Evolutionary conservation across 2,329 filamentous ascomycete species (phyloP).

Genomic region (Moelleriella libera): DNA sequence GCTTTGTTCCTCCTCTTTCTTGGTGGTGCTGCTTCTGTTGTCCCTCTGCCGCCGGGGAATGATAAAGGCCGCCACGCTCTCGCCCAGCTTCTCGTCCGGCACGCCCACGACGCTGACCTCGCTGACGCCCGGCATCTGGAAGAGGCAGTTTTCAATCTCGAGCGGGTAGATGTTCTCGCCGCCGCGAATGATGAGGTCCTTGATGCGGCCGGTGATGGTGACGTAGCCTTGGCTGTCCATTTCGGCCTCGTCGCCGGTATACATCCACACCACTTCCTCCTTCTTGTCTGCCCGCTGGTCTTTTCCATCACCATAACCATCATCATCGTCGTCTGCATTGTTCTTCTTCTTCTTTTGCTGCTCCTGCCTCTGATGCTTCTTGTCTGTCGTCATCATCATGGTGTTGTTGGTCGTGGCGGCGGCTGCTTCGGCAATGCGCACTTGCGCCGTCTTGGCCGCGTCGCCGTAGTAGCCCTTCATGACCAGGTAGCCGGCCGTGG

Average conservation of each 20-base stretch:
- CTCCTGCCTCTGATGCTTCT: too few relatives aligned
- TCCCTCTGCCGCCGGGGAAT: conserved; percentile 25
- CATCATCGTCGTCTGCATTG: too few relatives aligned
- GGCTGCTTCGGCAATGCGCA: conserved; percentile 28
- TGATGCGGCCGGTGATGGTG: conserved; percentile 79
- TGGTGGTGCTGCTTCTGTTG: conserved; percentile 17
- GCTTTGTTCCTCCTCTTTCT: too few relatives aligned
- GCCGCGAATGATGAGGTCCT: conserved; percentile 88
- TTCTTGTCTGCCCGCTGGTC: not conserved
- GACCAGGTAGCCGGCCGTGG: conserved; percentile 69
- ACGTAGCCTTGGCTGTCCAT: conserved; percentile 80
- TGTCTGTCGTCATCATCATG: too few relatives aligned
- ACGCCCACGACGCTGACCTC: conserved; percentile 78
- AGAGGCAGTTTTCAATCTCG: conserved; percentile 80
- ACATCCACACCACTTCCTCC: conserved; percentile 59
- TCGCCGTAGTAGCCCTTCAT: conserved; percentile 91
- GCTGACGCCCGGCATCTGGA: conserved; percentile 53
- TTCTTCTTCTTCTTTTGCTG: too few relatives aligned
- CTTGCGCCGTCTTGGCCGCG: conserved; percentile 51
- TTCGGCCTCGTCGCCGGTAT: conserved; percentile 78
- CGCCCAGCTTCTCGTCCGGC: conserved; percentile 69
- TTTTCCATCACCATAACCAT: too few relatives aligned
- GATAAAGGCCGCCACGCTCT: conserved; percentile 76
- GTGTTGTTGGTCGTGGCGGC: conserved; percentile 15
- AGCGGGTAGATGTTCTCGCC: conserved; percentile 94